These are phyloP conservation scores for Yamadazyma songkhlaensis DNA, from an alignment of 1,139 yeast genomes.

Conservation along the genomic window DNA sequence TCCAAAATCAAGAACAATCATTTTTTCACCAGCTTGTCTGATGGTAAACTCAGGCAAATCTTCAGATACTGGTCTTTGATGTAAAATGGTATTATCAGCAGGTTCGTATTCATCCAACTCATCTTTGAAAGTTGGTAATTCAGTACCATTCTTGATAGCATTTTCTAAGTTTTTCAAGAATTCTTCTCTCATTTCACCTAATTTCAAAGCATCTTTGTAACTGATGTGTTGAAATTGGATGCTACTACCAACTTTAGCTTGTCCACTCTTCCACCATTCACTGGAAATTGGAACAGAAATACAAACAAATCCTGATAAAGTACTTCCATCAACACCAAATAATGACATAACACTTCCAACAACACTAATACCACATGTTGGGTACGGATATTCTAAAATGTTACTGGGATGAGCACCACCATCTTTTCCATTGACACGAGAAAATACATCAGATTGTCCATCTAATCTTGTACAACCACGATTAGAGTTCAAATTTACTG, in stretches of 20 bases:
- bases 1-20: slow-evolving; percentile 31
- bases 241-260: slow-evolving; percentile 25
- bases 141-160: slow-evolving; percentile 9
- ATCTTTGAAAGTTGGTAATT: slow-evolving; percentile 11
- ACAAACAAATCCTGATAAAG: slow-evolving; percentile 34
- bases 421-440: slow-evolving; percentile 28
- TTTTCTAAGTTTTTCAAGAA: slow-evolving; percentile 17
- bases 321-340: slow-evolving; percentile 35
- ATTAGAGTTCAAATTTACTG: slow-evolving; percentile 32
- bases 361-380: slow-evolving; percentile 32
- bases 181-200: slow-evolving; percentile 18
- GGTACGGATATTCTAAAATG: slow-evolving; percentile 32
- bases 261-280: slow-evolving; percentile 38
- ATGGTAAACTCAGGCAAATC: slow-evolving; percentile 17
- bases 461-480: slow-evolving; percentile 33
- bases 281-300: slow-evolving; percentile 25
- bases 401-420: slow-evolving; percentile 39
- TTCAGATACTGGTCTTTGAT: slow-evolving; percentile 7
- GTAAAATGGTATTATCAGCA: slow-evolving; percentile 14
- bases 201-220: slow-evolving; percentile 23
- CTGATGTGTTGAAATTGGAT: slow-evolving; percentile 23
- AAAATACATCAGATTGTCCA: slow-evolving; percentile 29
- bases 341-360: slow-evolving; percentile 29
- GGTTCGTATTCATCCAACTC: slow-evolving; percentile 17
- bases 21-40: slow-evolving; percentile 32